Base-by-base conservation (phyloP, 352 stramenopile genomes). In the Phytopythium vexans region DNA sequence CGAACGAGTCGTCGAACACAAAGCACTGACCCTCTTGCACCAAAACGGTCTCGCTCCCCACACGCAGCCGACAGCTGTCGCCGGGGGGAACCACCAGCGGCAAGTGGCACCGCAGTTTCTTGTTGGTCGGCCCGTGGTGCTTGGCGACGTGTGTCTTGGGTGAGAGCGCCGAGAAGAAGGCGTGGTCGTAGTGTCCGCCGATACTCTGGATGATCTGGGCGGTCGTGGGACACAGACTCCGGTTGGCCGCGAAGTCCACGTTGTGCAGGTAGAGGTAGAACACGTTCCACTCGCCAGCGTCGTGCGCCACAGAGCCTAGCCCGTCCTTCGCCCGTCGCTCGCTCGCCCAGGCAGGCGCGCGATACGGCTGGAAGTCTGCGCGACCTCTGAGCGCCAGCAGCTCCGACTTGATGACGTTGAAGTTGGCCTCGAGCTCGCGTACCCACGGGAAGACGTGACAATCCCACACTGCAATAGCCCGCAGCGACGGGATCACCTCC, bases 1-100 rank as follows among this genome's bases (percentile, higher is more conserved):
- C 91, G 68, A 98, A 99, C 27, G 86, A 97, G 77, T 99, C 97
- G 70, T 99, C 97, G 57, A 99, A 98, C 4, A 99, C 62, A 33
- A 99, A 78, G n/a, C 90, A 95, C 42, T 97, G 89, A 46, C 94
- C 95, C 59, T 96, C 77, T 41, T 87, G 51, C 48, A 89, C 91
- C 14, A 74, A 35, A 21, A 94, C 64, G 8, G 76, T 68, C 48
- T 94, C 67, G 46, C 78, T 64, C 10, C 86, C 89, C 15, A 86
- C 85, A 31, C 88, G 86, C 27, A 97, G 67, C 8, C 76, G 66
- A 31, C 85, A 90, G 37, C 62, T 33, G 8, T 55, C 62, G 9
- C 55, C 41, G n/a, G 62, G 39, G n/a, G 87, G 89, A 12, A 95
- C 85, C n/a, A 96, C 62, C 21, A 97, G 62, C 8, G 86, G 85